Evolutionary conservation across 495 filamentous ascomycete genomes (phyloP).

Genomic region (Cercophora sp.): DNA sequence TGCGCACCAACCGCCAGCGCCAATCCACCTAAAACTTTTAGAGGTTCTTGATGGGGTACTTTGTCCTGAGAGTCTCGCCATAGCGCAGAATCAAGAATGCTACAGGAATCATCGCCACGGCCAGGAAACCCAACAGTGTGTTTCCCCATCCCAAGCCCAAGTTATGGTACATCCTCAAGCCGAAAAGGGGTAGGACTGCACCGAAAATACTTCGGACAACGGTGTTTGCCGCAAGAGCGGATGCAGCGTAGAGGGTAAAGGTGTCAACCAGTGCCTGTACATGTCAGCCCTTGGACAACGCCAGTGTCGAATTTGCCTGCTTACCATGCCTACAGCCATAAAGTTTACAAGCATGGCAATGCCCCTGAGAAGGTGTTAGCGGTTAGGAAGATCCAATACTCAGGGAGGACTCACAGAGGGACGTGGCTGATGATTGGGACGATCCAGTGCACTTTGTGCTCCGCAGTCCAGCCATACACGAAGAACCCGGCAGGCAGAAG

Average conservation of each 20-base stretch:
- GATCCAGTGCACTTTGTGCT: slow-evolving; percentile 43
- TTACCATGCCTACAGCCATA: slow-evolving; percentile 40
- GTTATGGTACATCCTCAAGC: slow-evolving; percentile 47
- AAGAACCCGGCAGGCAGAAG: slow-evolving; percentile 48
- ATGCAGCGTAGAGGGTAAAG: slow-evolving; percentile 59
- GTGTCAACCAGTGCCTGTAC: slow-evolving; percentile 48
- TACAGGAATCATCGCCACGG: slow-evolving; percentile 47
- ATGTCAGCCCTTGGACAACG: background rate
- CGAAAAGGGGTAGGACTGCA: slow-evolving; percentile 55
- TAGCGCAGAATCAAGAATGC: slow-evolving; percentile 50
- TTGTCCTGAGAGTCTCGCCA: slow-evolving; percentile 47
- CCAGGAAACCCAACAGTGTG: slow-evolving; percentile 52
- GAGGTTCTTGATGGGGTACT: slow-evolving; percentile 38
- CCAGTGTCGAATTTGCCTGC: slow-evolving; percentile 12
- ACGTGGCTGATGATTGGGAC: slow-evolving; percentile 46
- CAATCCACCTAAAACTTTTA: no score
- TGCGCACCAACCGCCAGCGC: background rate
- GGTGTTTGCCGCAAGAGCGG: slow-evolving; percentile 51
- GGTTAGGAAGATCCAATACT: slow-evolving; percentile 43
- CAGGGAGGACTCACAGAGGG: slow-evolving; percentile 42
- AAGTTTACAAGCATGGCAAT: slow-evolving; percentile 48
- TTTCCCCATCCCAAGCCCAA: slow-evolving; percentile 64
- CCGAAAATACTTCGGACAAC: slow-evolving; percentile 52
- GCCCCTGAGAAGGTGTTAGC: slow-evolving; percentile 25
- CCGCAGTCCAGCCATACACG: slow-evolving; percentile 47